phyloP scores from a whole-genome alignment of 208 protist species.

The Crithidia mellificae region DNA sequence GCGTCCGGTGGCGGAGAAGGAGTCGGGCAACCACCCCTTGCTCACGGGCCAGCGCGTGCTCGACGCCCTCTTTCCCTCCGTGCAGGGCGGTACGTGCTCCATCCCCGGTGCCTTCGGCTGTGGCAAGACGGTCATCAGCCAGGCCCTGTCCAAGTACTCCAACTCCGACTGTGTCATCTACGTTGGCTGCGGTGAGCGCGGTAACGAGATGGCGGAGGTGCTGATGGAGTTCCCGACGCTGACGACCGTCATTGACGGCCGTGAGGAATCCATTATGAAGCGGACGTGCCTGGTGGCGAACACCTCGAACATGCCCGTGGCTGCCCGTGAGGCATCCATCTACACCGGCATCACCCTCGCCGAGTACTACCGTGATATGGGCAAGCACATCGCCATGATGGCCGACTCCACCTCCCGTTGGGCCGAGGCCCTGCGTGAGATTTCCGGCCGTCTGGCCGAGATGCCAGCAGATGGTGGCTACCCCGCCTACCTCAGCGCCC shows the following conservation, averaged over 20 bases:
- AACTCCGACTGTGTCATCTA: constrained; percentile 99
- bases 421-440: constrained; percentile 99
- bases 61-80: constrained; percentile 99
- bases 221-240: constrained; percentile 99
- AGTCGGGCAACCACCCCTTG: constrained; percentile 96
- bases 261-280: constrained; percentile 99
- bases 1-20: constrained; percentile 95
- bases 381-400: constrained; percentile 99
- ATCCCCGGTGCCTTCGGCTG: constrained; percentile 99
- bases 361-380: constrained; percentile 99
- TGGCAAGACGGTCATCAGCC: constrained; percentile 99
- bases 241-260: constrained; percentile 94
- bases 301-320: constrained; percentile 99
- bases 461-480: constrained; percentile 99
- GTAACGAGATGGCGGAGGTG: constrained; percentile 99
- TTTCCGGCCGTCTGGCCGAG: constrained; percentile 99
- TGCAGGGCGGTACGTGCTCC: constrained; percentile 99
- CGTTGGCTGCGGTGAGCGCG: constrained; percentile 99
- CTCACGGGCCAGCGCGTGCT: constrained; percentile 99
- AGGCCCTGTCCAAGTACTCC: constrained; percentile 99
- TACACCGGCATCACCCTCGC: constrained; percentile 99
- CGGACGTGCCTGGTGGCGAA: constrained; percentile 99
- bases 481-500: constrained; percentile 99
- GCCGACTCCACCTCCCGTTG: constrained; percentile 99
- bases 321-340: constrained; percentile 99